Conservation (phyloP, 2,329 filamentous ascomycete species). For the Exophiala viscosa region DNA sequence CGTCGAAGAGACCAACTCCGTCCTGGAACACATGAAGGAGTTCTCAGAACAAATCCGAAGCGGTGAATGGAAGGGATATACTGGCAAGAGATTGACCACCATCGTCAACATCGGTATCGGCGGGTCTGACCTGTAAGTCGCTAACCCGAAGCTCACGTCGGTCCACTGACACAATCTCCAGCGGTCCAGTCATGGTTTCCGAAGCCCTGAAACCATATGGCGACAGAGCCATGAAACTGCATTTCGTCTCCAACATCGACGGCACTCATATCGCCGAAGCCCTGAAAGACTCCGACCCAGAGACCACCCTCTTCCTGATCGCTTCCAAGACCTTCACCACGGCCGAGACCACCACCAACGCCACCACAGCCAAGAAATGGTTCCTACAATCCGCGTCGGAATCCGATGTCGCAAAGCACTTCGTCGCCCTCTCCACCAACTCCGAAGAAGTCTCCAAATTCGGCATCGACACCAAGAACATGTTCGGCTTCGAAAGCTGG, state of each 20-base stretch:
- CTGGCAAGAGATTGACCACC: constrained; percentile 93
- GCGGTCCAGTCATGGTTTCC: constrained; percentile 97
- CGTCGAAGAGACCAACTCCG: constrained; percentile 85
- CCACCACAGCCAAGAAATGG: constrained; percentile 95
- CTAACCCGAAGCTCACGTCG: background rate
- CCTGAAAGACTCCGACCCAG: constrained; percentile 79
- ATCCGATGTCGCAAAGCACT: constrained; percentile 87
- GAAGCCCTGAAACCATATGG: constrained; percentile 96
- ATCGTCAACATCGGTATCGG: constrained; percentile 98
- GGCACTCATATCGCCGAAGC: constrained; percentile 97
- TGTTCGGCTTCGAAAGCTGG: constrained; percentile 99
- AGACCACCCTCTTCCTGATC: constrained; percentile 97
- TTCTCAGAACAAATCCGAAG: constrained; percentile 93
- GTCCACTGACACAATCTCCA: constrained; percentile 39
- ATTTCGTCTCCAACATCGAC: constrained; percentile 99
- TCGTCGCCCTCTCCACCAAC: constrained; percentile 96
- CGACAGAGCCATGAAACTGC: constrained; percentile 76
- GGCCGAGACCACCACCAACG: constrained; percentile 94
- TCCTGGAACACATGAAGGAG: constrained; percentile 96
- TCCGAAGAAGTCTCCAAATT: constrained; percentile 95
- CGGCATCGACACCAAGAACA: constrained; percentile 97
- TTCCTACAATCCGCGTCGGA: constrained; percentile 86
- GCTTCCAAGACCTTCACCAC: constrained; percentile 99
- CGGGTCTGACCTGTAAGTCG: constrained; percentile 88
- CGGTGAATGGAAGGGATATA: constrained; percentile 94